These are phyloP conservation scores for Craspedostauros australis DNA, from an alignment of 108 stramenopile genomes.

Conservation along the genomic window DNA sequence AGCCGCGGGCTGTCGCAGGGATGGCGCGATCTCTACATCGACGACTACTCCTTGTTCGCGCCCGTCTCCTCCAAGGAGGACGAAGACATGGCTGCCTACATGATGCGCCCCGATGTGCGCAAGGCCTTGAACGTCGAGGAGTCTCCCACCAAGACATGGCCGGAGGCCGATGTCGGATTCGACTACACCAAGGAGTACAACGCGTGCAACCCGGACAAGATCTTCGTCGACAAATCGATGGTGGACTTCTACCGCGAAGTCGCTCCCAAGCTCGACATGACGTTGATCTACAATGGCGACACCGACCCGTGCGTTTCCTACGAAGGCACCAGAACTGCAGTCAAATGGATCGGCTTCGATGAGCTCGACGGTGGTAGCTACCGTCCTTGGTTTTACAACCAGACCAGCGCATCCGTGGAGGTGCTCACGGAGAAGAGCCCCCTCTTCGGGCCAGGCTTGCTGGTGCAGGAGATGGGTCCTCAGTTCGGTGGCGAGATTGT, in stretches of 20 bases:
- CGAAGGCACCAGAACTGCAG: slow-evolving; percentile 60
- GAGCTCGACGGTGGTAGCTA: slow-evolving; percentile 55
- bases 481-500: slow-evolving; percentile 64
- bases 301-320: slow-evolving; percentile 68
- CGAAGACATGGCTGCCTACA: slow-evolving; percentile 42
- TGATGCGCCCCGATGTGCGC: slow-evolving; percentile 47
- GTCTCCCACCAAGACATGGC: slow-evolving; percentile 40
- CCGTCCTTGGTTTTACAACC: slow-evolving; percentile 73
- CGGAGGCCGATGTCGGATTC: slow-evolving; percentile 41
- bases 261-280: slow-evolving; percentile 35
- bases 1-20: slow-evolving; percentile 44
- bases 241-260: slow-evolving; percentile 54
- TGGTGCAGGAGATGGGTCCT: slow-evolving; percentile 31
- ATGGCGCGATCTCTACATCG: slow-evolving; percentile 54
- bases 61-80: slow-evolving; percentile 36
- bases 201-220: slow-evolving; percentile 40
- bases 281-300: slow-evolving; percentile 63
- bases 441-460: slow-evolving; percentile 55
- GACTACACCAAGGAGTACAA: slow-evolving; percentile 54
- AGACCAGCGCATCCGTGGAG: slow-evolving; percentile 31
- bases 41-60: slow-evolving; percentile 54
- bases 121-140: slow-evolving; percentile 49
- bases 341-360: slow-evolving; percentile 39
- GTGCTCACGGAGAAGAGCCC: slow-evolving; percentile 40
- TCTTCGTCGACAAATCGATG: slow-evolving; percentile 34